These are phyloP conservation scores for Penicillium arizonense DNA, from an alignment of 495 filamentous ascomycete species.

Conservation along the genomic window DNA sequence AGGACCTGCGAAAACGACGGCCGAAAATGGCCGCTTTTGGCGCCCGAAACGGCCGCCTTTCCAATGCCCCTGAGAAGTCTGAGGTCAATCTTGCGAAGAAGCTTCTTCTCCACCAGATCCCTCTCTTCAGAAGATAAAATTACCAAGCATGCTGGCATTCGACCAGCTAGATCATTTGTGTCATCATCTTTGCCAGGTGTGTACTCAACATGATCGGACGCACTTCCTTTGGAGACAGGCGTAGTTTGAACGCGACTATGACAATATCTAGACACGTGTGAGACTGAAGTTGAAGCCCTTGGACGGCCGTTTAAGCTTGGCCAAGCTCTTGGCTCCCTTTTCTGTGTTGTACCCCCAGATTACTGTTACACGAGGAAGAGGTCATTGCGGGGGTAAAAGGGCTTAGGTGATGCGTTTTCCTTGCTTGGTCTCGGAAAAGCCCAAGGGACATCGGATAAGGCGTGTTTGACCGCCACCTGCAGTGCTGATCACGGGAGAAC, in stretches of 20 bases:
- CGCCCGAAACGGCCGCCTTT: too few species aligned
- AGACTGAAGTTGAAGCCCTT: not conserved
- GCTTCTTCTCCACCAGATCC: conserved; percentile 7
- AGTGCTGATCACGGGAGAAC: not conserved
- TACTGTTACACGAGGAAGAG: not conserved
- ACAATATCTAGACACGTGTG: not conserved
- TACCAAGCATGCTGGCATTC: conserved; percentile 8
- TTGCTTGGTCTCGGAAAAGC: not conserved
- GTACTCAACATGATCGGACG: conserved; percentile 12
- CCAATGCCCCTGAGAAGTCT: too few species aligned
- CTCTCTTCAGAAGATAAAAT: conserved; percentile 9
- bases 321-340: conserved; percentile 4
- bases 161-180: not conserved
- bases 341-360: not conserved
- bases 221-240: conserved; percentile 6
- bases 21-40: too few species aligned
- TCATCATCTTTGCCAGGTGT: conserved; percentile 5
- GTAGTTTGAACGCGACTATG: not conserved
- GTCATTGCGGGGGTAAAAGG: not conserved
- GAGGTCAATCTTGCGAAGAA: conserved; percentile 14
- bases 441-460: not conserved
- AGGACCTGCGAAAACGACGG: too few species aligned
- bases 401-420: not conserved
- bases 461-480: not conserved
- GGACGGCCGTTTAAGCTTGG: not conserved